Evolutionary conservation across 2,329 filamentous ascomycete genomes (phyloP), one percentile per base, ranked within the genome.

Genomic region (Fusarium metavorans): DNA sequence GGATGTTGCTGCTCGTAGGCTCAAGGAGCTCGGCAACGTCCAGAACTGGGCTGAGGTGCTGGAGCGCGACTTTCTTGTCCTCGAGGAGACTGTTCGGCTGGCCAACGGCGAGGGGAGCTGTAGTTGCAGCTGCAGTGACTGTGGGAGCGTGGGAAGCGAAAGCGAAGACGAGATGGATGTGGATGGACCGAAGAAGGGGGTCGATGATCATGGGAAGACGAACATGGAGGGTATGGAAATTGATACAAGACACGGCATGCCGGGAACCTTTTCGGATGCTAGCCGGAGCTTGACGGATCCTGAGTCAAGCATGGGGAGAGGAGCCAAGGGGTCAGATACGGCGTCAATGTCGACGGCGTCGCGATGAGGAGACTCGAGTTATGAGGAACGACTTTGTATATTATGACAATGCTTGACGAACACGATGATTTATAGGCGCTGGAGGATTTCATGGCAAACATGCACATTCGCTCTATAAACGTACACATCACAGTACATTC

Each of bases 11-110:
- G 88, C 89, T 54, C 87, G 88, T 74, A 88, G 88, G 78, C 85
- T 96, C 68, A 95, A 95, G 84, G 93, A 95, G 86, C 86, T 95
- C 71, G 93, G 94, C 27, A 92, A 95, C 80, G 89, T 96, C 80
- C 93, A 96, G 86, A 95, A 95, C 82, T 97, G 94, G 94, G 93
- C 94, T 25, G 94, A 97, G 87, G 90, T 95, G 83, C 86, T 96
- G 79, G 94, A 92, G 86, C 82, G 90, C 68, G 90, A 92, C 75
- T 91, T 93, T 73, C 73, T 92, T 65, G 87, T 91, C 52, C 80
- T 93, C 8, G 90, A 91, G 81, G 91, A 93, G 86, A 92, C 91
- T 48, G 80, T 93, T 76, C 83, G 90, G 75, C 80, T 92, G 66
- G 90, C 88, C 3, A 85, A 83, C 59, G 80, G 80, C 57, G 78